Base-by-base conservation (phyloP, 257 asterid species). In the Salvia splendens region DNA sequence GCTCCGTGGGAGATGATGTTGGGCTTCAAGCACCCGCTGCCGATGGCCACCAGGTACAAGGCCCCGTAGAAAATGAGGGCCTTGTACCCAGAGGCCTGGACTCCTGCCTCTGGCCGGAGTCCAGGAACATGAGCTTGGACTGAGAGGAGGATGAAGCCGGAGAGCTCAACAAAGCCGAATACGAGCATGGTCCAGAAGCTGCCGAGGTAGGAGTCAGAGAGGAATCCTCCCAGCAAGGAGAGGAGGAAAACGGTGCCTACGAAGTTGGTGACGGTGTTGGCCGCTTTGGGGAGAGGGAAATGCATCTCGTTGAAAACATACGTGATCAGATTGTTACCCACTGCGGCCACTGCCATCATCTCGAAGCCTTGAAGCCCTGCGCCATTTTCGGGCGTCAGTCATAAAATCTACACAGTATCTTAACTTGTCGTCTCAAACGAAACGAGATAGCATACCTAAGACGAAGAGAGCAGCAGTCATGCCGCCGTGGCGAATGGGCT, bases 321-420 rank as follows among this genome's bases (percentile, higher is more conserved):
- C 7, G 91, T 88, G 48, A 88, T 88, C 17, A 88, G 84, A 72
- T 88, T 88, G 36, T 83, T 88, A 73, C 96, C 96, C 42, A 88
- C 94, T 0, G 86, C 96, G 2, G 96, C 96, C 9, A 88, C 83
- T 4, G 86, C 96, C 94, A 86, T 84, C 88, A 88, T 88, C 80
- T 88, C 96, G 46, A 88, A 86, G 28, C 81, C 86, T 75, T 82
- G 85, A 24, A 86, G 86, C 24, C 94, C 96, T 88, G 84, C 17
- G 30, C 5, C 1, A 24, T 24, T 24, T 24, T 24, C 30, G 30
- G 30, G 30, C 30, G 30, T 24, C 30, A 24, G 30, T 24, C 30
- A 24, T 24, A 24, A 24, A 1, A 24, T 24, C 30, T 0, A 20
- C 24, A 20, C 1, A 20, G 24, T 20, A 3, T 24, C 2, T 24